Conservation (phyloP, 768 basidiomycete genomes). For the Calocera cornea region DNA sequence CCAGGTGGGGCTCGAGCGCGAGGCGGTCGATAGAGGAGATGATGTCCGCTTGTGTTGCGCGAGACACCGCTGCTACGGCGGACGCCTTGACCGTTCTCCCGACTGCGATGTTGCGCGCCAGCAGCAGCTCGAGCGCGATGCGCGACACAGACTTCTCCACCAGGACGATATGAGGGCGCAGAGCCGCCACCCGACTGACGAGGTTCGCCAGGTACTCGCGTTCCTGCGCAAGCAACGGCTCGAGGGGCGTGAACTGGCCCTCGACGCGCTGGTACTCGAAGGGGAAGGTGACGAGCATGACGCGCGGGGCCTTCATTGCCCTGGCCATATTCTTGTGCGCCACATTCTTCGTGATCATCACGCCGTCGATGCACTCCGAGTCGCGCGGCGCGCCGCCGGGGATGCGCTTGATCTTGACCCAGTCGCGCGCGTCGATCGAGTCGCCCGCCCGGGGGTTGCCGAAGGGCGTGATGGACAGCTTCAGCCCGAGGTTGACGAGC, state of each 20-base stretch:
- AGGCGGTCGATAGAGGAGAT: constrained; percentile 93
- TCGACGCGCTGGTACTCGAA: constrained; percentile 86
- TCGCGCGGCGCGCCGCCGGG: constrained; percentile 85
- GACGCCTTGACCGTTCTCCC: constrained; percentile 79
- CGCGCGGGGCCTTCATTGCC: constrained; percentile 65
- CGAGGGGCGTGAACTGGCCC: constrained; percentile 86
- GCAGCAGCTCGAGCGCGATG: constrained; percentile 74
- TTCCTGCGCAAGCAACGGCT: constrained; percentile 81
- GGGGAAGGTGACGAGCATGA: constrained; percentile 94
- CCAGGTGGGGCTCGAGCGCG: constrained; percentile 75
- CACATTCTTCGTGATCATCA: constrained; percentile 95
- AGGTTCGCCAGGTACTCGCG: constrained; percentile 84
- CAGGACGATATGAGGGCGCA: constrained; percentile 83
- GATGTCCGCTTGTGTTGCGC: constrained; percentile 89
- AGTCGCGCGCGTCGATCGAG: constrained; percentile 86
- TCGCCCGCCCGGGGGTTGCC: constrained; percentile 58
- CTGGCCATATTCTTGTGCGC: constrained; percentile 92
- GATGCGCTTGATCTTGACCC: constrained; percentile 97
- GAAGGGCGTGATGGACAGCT: constrained; percentile 50
- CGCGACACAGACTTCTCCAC: constrained; percentile 86
- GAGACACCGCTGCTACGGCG: constrained; percentile 74
- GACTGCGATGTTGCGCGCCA: constrained; percentile 75
- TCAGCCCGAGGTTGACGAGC: constrained; percentile 65
- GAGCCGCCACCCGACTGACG: constrained; percentile 74
- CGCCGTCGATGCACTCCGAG: constrained; percentile 93